These are phyloP conservation scores for Ambrosiella xylebori DNA, from an alignment of 2,329 filamentous ascomycete species.

Conservation along the genomic window DNA sequence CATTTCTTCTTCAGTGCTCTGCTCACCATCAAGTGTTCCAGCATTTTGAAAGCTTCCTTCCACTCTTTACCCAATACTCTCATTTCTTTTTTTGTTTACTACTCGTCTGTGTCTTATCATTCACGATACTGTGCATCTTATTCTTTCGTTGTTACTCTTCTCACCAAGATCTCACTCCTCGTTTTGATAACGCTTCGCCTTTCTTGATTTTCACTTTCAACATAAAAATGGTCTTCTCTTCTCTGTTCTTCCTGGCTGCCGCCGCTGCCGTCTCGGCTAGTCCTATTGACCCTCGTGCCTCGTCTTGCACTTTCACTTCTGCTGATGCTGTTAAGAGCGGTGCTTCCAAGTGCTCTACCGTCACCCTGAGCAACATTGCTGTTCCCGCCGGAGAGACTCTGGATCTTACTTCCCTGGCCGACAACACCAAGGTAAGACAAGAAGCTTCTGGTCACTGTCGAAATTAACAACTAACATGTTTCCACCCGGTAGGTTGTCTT, in stretches of 20 bases:
- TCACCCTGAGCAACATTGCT: conserved; percentile 33
- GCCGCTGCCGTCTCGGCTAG: conserved; percentile 16
- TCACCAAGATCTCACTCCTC: neutral
- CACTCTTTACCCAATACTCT: neutral
- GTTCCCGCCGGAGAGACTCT: conserved; percentile 42
- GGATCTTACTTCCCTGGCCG: conserved; percentile 35
- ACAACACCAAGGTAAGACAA: conserved; percentile 24
- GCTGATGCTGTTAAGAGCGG: conserved; percentile 29
- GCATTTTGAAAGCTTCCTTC: neutral
- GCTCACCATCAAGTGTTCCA: neutral
- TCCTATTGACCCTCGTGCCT: conserved; percentile 13
- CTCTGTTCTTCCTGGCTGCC: conserved; percentile 18
- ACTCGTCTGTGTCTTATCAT: neutral
- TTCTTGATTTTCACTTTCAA: neutral
- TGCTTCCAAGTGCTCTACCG: conserved; percentile 35
- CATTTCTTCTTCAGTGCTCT: conserved; percentile 9
- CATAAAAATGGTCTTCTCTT: conserved; percentile 12
- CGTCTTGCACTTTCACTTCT: conserved; percentile 36
- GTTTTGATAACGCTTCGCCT: conserved; percentile 8
- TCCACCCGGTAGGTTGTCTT: conserved; percentile 33
- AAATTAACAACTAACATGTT: conserved; percentile 5
- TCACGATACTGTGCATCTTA: conserved; percentile 2
- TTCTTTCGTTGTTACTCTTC: neutral
- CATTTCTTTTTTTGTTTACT: conserved; percentile 1
- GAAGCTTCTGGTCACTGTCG: neutral